phyloP scores from a whole-genome alignment of 805 yeast species.

The Lipomyces yamadae region DNA sequence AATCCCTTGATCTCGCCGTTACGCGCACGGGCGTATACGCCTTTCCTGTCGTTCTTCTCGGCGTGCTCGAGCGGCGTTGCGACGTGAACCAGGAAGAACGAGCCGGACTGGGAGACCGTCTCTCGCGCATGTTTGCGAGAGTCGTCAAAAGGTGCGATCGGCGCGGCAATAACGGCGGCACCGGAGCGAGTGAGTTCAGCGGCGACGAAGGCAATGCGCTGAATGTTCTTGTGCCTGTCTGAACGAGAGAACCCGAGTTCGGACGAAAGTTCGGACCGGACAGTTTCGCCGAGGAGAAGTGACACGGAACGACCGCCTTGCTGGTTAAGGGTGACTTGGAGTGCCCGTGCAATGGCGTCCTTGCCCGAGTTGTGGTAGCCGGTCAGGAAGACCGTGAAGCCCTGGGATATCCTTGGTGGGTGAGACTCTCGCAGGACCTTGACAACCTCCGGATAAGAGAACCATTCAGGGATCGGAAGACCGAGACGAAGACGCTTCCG shows the following conservation, averaged over 20 bases:
- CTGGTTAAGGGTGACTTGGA: conserved; percentile 89
- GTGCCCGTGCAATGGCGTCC: conserved; percentile 74
- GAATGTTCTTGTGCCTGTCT: conserved; percentile 50
- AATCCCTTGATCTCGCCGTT: conserved; percentile 55
- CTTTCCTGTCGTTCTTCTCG: conserved; percentile 56
- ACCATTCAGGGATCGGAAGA: conserved; percentile 92
- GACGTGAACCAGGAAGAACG: conserved; percentile 58
- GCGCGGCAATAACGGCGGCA: conserved; percentile 80
- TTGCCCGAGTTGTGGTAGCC: conserved; percentile 64
- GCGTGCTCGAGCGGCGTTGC: conserved; percentile 55
- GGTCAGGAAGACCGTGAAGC: conserved; percentile 75
- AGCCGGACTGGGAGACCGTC: conserved; percentile 55
- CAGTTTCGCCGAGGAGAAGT: conserved; percentile 55
- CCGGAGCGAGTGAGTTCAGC: conserved; percentile 87
- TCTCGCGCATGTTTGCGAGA: conserved; percentile 53
- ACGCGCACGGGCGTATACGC: conserved; percentile 54
- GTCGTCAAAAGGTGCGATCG: conserved; percentile 54
- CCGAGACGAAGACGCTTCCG: conserved; percentile 87
- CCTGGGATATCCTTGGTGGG: conserved; percentile 90
- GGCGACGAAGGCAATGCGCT: conserved; percentile 64
- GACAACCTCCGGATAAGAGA: conserved; percentile 95
- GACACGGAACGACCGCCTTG: conserved; percentile 83
- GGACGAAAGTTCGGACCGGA: conserved; percentile 48
- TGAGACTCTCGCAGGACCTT: conserved; percentile 86
- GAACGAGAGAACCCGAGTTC: conserved; percentile 50